Evolutionary conservation across 768 basidiomycete genomes (phyloP).

Genomic region (Tricholomella constricta): DNA sequence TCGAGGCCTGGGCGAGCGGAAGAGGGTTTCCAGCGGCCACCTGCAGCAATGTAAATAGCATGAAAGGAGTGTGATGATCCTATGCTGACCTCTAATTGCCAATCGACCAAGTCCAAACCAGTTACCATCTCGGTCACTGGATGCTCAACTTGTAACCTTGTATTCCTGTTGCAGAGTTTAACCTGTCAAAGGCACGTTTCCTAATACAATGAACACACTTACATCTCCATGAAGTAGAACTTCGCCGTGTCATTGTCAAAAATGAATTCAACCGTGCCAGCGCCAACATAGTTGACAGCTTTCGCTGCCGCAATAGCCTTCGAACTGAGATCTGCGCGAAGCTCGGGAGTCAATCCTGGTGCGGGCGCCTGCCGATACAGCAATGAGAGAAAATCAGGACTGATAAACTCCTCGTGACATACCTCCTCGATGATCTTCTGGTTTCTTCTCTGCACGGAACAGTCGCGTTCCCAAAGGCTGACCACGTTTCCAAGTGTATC

Average conservation of each 20-base stretch:
- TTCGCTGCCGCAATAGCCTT: constrained; percentile 93
- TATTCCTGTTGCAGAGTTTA: constrained; percentile 57
- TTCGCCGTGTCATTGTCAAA: constrained; percentile 87
- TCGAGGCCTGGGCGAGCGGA: constrained; percentile 71
- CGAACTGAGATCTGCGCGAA: constrained; percentile 77
- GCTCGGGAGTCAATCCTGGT: constrained; percentile 77
- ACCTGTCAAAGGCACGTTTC: not conserved
- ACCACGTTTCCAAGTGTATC: constrained; percentile 79
- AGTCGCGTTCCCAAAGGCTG: constrained; percentile 96
- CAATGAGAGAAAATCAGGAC: constrained; percentile 1
- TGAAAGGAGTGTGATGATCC: not conserved
- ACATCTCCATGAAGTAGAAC: constrained; percentile 98
- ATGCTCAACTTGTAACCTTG: constrained; percentile 85
- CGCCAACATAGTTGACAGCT: constrained; percentile 90
- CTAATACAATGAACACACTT: constrained; percentile 23
- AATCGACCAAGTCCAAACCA: constrained; percentile 90
- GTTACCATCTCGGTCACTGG: constrained; percentile 96
- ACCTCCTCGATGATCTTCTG: constrained; percentile 97
- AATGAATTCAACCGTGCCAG: constrained; percentile 96
- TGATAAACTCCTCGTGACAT: constrained; percentile 2
- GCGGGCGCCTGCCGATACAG: constrained; percentile 72
- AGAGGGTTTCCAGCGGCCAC: constrained; percentile 89
- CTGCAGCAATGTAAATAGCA: constrained; percentile 33
- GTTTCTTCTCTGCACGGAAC: constrained; percentile 88
- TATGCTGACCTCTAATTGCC: constrained; percentile 77